Conservation (phyloP, 768 basidiomycete species). For the Leucosporidium creatinivorum region DNA sequence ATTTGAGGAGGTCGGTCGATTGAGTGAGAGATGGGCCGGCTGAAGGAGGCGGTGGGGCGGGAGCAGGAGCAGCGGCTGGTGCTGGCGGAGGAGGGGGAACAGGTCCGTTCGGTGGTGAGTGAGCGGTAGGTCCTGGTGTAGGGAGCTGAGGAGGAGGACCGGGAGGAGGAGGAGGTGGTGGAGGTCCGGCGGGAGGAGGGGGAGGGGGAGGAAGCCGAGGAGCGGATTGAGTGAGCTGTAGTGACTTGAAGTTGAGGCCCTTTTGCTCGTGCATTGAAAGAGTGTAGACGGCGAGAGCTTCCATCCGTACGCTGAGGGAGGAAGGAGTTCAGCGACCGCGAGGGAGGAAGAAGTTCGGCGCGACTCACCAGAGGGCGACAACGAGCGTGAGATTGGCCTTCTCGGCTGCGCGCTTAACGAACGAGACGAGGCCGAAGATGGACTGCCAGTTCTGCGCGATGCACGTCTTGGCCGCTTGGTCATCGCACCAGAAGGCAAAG, state of each 20-base stretch:
- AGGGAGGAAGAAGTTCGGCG: background rate
- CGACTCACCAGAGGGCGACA: slow-evolving; percentile 19
- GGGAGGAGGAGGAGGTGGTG: background rate
- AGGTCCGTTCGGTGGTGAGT: background rate
- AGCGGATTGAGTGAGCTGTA: slow-evolving; percentile 5
- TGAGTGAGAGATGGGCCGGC: too few species aligned
- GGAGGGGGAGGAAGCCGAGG: background rate
- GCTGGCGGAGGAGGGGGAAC: background rate
- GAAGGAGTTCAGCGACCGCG: background rate
- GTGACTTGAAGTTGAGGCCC: slow-evolving; percentile 10
- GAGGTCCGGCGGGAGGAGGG: background rate
- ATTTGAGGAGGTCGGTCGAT: slow-evolving; percentile 9
- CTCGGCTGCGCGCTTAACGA: slow-evolving; percentile 31
- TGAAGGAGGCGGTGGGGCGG: background rate
- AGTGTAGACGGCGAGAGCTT: slow-evolving; percentile 21
- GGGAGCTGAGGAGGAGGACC: slow-evolving; percentile 1
- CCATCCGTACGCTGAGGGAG: slow-evolving; percentile 7
- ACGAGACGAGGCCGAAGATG: slow-evolving; percentile 34
- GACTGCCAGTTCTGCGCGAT: slow-evolving; percentile 30
- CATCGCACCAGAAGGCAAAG: slow-evolving; percentile 70
- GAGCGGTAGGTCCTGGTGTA: background rate
- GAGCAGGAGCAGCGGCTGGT: background rate
- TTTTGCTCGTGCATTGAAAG: slow-evolving; percentile 32
- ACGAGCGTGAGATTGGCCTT: slow-evolving; percentile 13
- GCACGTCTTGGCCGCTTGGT: slow-evolving; percentile 41